Evolutionary conservation across 495 filamentous ascomycete genomes (phyloP), one percentile per base, ranked within the genome.

Genomic region (Choiromyces venosus): DNA sequence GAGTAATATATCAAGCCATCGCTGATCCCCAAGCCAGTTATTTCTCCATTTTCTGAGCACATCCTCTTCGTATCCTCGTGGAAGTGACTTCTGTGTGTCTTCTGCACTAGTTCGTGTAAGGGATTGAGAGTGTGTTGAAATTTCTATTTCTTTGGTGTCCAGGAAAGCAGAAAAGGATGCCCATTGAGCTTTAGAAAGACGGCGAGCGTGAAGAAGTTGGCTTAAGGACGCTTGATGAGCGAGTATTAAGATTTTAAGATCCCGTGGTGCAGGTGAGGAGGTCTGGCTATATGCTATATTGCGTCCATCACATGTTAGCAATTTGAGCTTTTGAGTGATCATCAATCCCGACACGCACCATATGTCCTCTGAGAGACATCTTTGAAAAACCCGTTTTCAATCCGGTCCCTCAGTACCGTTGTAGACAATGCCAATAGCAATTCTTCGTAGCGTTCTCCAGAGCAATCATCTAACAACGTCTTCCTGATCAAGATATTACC

Each of bases 371-470:
- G 56, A 36, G 61, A 66, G 25, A 33, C 61, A 44, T 75, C 75
- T 39, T 71, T 38, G 68, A 80, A 74, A 38, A 64, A 44, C 1
- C 74, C 78, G 37, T 73, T 76, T 68, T 79, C 79, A 33, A 81
- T 72, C 37, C 74, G 78, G 10, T 77, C 67, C n/a, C 72, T 78
- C 16, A 81, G 37, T 8, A 77, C 80, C 38, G 69, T 71, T 38
- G 80, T 81, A 33, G 80, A 81, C 29, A 81, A 65, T 16, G 80
- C 73, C 40, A 81, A 65, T 21, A 81, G 18, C 42, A 81, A 46
- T 38, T 81, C 80, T 68, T 81, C 80, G 33, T 81, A 81, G 18
- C 79, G 79, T 35, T 79, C 80, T 9, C 80, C 80, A 1, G 73
- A 79, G 70, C 80, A 81, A 64, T 81, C 80, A 38, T 81, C 80